Percentiles rank a stretch among this genome's conserved stretches.
Evolutionary conservation across 768 basidiomycete species (phyloP).

Genomic region (Rubroboletus pulcherrimus): DNA sequence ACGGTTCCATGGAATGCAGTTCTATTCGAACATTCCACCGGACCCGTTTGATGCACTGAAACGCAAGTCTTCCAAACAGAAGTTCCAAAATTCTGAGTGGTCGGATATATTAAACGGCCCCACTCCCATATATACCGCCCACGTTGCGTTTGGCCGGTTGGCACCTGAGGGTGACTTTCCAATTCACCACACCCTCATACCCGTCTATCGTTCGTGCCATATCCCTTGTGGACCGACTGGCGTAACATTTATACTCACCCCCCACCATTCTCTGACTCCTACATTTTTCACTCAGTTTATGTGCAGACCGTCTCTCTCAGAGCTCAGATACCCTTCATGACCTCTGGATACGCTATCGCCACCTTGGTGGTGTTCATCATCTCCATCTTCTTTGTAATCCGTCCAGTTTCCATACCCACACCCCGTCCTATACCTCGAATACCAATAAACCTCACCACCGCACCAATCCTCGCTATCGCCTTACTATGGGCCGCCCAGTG

Average conservation of each 20-base stretch:
- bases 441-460: conserved; percentile 48
- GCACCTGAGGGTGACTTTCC: no score
- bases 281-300: neutral
- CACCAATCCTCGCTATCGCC: conserved; percentile 50
- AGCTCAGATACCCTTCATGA: conserved; percentile 32
- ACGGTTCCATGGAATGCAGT: neutral
- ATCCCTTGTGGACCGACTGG: neutral
- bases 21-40: neutral
- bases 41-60: neutral
- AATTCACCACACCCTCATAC: neutral
- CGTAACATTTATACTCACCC: neutral
- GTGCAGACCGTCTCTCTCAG: neutral
- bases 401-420: conserved; percentile 41
- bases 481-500: conserved; percentile 57
- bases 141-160: neutral
- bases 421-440: conserved; percentile 33
- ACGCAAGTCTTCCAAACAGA: neutral
- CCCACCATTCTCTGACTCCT: neutral
- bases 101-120: neutral
- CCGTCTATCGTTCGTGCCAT: neutral
- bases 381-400: conserved; percentile 52
- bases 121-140: no score
- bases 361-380: conserved; percentile 52
- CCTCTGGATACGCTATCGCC: conserved; percentile 42
- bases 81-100: neutral